These are phyloP conservation scores for Penicillium malachiteum DNA, from an alignment of 495 filamentous ascomycete genomes.

Conservation along the genomic window DNA sequence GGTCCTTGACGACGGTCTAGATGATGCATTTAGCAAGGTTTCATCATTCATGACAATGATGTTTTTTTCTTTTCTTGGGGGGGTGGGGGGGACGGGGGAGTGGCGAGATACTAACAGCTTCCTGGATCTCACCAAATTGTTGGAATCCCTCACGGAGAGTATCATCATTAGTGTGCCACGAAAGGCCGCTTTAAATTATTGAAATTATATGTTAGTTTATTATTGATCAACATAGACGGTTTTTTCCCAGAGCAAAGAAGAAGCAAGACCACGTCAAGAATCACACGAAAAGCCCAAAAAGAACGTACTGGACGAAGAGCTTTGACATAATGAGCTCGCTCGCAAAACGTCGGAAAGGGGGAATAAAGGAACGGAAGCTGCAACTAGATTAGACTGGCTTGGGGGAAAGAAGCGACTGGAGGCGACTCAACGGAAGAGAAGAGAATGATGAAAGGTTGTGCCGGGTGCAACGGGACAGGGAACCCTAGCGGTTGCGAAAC, in stretches of 20 bases:
- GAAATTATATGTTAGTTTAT: slow-evolving; percentile 3
- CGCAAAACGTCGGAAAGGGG: background rate
- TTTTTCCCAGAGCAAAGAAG: background rate
- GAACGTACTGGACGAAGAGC: slow-evolving; percentile 30
- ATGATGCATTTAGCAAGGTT: slow-evolving; percentile 12
- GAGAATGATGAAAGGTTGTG: slow-evolving; percentile 11
- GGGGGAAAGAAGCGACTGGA: slow-evolving; percentile 2
- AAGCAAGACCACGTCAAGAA: background rate
- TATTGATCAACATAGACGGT: background rate
- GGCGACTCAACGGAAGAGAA: background rate
- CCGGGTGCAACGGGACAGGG: slow-evolving; percentile 11
- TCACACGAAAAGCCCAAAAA: background rate
- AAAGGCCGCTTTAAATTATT: slow-evolving; percentile 69
- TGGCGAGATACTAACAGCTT: slow-evolving; percentile 69
- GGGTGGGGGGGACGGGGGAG: background rate
- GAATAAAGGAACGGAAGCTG: background rate
- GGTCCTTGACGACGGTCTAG: slow-evolving; percentile 96
- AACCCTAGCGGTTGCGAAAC: slow-evolving; percentile 30
- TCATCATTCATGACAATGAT: background rate
- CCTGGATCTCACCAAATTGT: slow-evolving; percentile 82
- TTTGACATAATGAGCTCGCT: slow-evolving; percentile 23
- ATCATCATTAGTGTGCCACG: slow-evolving; percentile 92
- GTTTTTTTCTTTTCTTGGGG: background rate
- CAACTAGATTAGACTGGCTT: background rate
- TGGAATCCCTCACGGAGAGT: slow-evolving; percentile 84